A percentile compares a stretch with the other conserved stretches of the same genome.
These are phyloP conservation scores for Globisporangium recalcitrans DNA, from an alignment of 352 stramenopile species.

Conservation along the genomic window DNA sequence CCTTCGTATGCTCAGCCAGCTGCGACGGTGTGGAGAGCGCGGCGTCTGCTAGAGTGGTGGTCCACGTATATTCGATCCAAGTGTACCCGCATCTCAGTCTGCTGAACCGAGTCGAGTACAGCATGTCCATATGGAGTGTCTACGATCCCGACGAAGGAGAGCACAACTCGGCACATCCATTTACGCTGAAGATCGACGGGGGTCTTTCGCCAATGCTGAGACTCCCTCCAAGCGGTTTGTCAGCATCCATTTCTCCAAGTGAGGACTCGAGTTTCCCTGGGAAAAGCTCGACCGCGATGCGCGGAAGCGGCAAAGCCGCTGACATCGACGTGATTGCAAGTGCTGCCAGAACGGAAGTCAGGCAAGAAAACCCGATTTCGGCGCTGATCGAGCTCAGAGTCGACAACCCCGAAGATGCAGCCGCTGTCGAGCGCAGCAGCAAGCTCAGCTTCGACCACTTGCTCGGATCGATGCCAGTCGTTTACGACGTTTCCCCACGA, in stretches of 20 bases:
- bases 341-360: constrained; percentile 2
- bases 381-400: constrained; percentile 8
- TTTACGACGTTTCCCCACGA: constrained; percentile 13
- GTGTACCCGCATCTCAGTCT: constrained; percentile 22
- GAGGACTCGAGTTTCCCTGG: background rate
- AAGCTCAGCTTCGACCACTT: constrained; percentile 13
- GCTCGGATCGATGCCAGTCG: constrained; percentile 11
- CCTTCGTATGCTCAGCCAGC: constrained; percentile 11
- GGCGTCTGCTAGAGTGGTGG: background rate
- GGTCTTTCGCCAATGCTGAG: constrained; percentile 11
- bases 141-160: constrained; percentile 31
- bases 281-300: background rate
- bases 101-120: constrained; percentile 20
- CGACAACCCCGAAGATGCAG: background rate
- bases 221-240: constrained; percentile 4
- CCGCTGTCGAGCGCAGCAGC: background rate
- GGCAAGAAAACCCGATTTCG: constrained; percentile 16
- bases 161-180: constrained; percentile 25
- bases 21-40: constrained; percentile 8
- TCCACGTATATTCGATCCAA: constrained; percentile 8
- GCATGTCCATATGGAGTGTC: constrained; percentile 13
- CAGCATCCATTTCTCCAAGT: background rate
- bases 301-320: constrained; percentile 11
- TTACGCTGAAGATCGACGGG: constrained; percentile 17
- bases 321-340: constrained; percentile 14